Evolutionary conservation across 768 basidiomycete species (phyloP), one percentile per base, ranked within the genome.

Genomic region (Kondoa subrosea): DNA sequence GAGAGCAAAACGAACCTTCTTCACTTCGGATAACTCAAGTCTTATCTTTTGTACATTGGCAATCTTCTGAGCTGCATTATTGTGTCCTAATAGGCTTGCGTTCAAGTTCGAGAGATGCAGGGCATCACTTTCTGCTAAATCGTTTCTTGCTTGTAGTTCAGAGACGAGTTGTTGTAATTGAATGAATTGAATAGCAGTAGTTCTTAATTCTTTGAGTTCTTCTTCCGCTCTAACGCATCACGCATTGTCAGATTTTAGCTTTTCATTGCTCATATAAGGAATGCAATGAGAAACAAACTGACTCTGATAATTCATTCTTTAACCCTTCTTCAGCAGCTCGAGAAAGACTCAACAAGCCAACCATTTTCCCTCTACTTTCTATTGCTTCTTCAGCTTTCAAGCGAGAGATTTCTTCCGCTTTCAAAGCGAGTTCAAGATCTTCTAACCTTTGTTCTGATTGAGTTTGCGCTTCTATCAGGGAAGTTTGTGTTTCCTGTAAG

Each of bases 1-100:
- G 60, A 25, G 25, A 8, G 25, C 26, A 29, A 4, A 27, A 26
- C 85, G 68, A 69, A 88, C 90, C 77, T 88, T 87, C 76, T 89
- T 90, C 3, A 83, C 81, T 66, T 89, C 85, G 1, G 88, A 83
- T 62, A 92, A 78, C 75, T 93, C 90, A 67, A 82, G 79, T 34
- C 91, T 81, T 65, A 95, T 84, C 66, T 85, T 81, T 68, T 92
- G 91, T 17, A 95, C 84, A 72, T 93, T 92, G 76, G 85, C 80
- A 73, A 95, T 90, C 68, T 85, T 83, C 76, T 93, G 91, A 1
- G 84, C 84, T 8, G 88, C 87, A 74, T 92, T 91, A 34, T 82
- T 81, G 74, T 92, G 90, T 0, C 88, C 84, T 21, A 91, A 78
- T 68, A 93, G 87, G 75, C 91, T 85, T 0, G 88, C 87, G 71